These are phyloP conservation scores for Saccharomyces kudriavzevii DNA, from an alignment of 805 yeast species.

Conservation along the genomic window DNA sequence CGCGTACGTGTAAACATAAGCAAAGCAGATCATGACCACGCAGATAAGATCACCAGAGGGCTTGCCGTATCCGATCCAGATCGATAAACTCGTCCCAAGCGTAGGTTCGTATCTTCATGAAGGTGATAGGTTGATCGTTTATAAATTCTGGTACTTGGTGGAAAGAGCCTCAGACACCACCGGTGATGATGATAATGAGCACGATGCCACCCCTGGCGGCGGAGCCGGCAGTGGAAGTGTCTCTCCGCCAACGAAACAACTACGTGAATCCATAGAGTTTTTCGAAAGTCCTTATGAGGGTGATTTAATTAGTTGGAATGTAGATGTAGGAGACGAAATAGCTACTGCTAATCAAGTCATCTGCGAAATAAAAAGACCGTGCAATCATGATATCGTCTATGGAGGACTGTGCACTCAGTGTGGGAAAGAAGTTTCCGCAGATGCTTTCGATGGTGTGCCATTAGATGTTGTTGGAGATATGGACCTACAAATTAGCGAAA, in stretches of 20 bases:
- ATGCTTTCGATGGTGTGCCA: conserved; percentile 50
- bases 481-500: conserved; percentile 71
- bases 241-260: conserved; percentile 29
- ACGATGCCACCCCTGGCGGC: conserved; percentile 4
- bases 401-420: conserved; percentile 94
- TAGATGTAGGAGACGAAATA: conserved; percentile 55
- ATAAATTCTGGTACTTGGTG: conserved; percentile 41
- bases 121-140: conserved; percentile 33
- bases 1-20: neutral
- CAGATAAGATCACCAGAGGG: conserved; percentile 21
- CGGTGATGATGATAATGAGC: conserved; percentile 15
- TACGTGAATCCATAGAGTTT: conserved; percentile 57
- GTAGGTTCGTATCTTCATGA: conserved; percentile 30
- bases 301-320: conserved; percentile 40
- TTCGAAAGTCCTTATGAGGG: conserved; percentile 85
- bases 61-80: conserved; percentile 35
- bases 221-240: conserved; percentile 3
- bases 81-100: conserved; percentile 28
- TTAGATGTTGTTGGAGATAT: conserved; percentile 80
- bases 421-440: conserved; percentile 69
- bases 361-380: conserved; percentile 63
- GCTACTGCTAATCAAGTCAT: conserved; percentile 39
- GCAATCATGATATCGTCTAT: conserved; percentile 86
- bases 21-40: conserved; percentile 13
- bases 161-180: conserved; percentile 27